Base-by-base conservation (phyloP, 2,329 filamentous ascomycete genomes). In the Penicillium sp. region DNA sequence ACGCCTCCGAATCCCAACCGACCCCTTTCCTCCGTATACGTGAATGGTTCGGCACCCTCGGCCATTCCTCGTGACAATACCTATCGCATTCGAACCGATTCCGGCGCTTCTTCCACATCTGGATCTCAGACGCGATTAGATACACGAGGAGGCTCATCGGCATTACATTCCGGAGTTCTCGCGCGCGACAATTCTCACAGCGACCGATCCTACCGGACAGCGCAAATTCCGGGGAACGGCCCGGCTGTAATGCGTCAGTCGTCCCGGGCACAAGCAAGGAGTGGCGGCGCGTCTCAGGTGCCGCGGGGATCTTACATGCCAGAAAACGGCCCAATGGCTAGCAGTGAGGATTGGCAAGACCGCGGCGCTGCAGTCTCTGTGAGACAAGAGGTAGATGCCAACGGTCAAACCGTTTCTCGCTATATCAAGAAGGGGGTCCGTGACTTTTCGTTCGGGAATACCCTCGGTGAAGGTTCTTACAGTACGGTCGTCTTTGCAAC, bases 351-450 rank as follows among this genome's bases (percentile, higher is more conserved):
- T 60, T 97, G 94, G 94, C 90, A 96, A 74, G 93, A 99, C 39
- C 86, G 88, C 57, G 94, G 94, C 40, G 93, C 94, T n/a, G 91
- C 93, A 1, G 85, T 95, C 27, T 86, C 87, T 16, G 82, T 92
- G 48, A 84, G 89, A 54, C 87, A 90, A 69, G 92, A 97, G 69
- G 81, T 91, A 26, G 94, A 97, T 72, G 84, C 89, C 29, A 90
- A 87, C 61, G 94, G 94, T 18, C 89, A 90, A 62, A 85, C 90
- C 3, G 81, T 96, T 8, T 82, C 91, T 58, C 86, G 90, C 58
- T 87, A 90, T 55, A 87, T 97, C 50, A 97, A 97, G 74, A 99
- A 99, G 71, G 94, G 94, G 2, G 94, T 99, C 41, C 90, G 94
- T 62, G 94, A 99, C 76, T 99, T 99, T 74, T 88, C 87, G 35